Evolutionary conservation across 2,329 filamentous ascomycete species (phyloP).

Genomic region (Remersonia thermophila): DNA sequence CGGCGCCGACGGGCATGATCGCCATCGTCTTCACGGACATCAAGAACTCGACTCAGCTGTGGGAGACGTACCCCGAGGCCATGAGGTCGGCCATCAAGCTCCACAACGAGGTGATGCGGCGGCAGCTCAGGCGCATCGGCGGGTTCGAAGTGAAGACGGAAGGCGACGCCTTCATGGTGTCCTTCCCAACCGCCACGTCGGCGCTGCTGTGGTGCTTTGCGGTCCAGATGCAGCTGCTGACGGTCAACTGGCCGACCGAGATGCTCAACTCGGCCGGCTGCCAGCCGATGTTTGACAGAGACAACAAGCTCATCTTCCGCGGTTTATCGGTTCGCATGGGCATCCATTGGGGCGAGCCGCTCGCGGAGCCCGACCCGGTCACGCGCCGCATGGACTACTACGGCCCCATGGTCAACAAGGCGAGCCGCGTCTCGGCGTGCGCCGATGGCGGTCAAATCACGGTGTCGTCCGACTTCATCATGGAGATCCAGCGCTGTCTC

Average conservation of each 20-base stretch:
- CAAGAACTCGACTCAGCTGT: conserved; percentile 91
- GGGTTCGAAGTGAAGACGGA: conserved; percentile 99
- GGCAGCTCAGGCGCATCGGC: conserved; percentile 83
- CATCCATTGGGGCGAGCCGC: conserved; percentile 86
- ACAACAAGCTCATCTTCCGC: conserved; percentile 82
- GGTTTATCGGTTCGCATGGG: conserved; percentile 95
- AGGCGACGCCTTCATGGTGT: conserved; percentile 99
- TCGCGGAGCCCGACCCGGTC: conserved; percentile 91
- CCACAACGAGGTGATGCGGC: conserved; percentile 93
- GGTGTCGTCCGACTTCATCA: conserved; percentile 93
- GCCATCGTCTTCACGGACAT: conserved; percentile 97
- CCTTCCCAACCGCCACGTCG: conserved; percentile 89
- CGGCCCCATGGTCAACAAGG: conserved; percentile 97
- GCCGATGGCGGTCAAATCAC: conserved; percentile 96
- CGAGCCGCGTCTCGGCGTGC: conserved; percentile 83
- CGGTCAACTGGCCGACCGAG: conserved; percentile 86
- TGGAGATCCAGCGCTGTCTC: conserved; percentile 82
- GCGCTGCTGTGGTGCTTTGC: conserved; percentile 94
- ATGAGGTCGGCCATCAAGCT: conserved; percentile 96
- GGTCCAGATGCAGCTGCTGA: conserved; percentile 75
- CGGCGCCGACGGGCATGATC: conserved; percentile 79
- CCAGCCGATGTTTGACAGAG: conserved; percentile 68
- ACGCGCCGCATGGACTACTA: conserved; percentile 99
- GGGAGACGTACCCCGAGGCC: conserved; percentile 88
- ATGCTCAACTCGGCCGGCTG: conserved; percentile 79